Evolutionary conservation across 2,329 filamentous ascomycete species (phyloP), one percentile per base, ranked within the genome.

Genomic region (Didymella sp.): DNA sequence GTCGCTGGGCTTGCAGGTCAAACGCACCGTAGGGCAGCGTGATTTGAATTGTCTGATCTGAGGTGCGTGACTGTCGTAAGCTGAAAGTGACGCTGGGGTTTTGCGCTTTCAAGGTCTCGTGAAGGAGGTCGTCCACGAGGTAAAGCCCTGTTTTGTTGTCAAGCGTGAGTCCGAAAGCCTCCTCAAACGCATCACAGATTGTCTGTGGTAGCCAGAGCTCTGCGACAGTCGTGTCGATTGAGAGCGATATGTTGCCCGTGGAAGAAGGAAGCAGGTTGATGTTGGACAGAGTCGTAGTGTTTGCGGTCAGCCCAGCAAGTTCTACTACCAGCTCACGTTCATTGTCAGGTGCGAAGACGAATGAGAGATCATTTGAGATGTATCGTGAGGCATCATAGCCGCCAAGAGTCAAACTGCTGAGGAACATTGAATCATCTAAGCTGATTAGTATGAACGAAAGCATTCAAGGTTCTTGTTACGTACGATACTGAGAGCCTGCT

Each of bases 401-500:
- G 21, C 90, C 89, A 9, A 92, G 77, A 0, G 87, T 89, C 42
- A 92, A 74, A 27, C 78, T 80, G 13, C 69, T 75, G 9, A 76
- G 71, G n/a, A 77, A 72, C 7, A 69, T 72, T 13, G 70, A 66
- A 44, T 66, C 68, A 25, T n/a, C 8, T 41, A 17, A 21, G 9
- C 2, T 13, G 17, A 9, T 12, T 19, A 15, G 38, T 22, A 41
- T 25, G n/a, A n/a, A n/a, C 2, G 12, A 12, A 8, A 3, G 9
- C 22, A 41, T 4, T n/a, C 38, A 15, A 41, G 13, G 7, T 5
- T 17, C 21, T 17, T 17, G 31, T 13, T 25, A 75, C 83, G 72
- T 77, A 87, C 87, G 82, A 68, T 92, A 92, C 59, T 83, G 83
- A n/a, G 88, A 88, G 15, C 90, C 90, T 37, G 89, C 89, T 3